These are phyloP conservation scores for Suhomyces coccinellae DNA, from an alignment of 1,139 yeast species.

Conservation along the genomic window DNA sequence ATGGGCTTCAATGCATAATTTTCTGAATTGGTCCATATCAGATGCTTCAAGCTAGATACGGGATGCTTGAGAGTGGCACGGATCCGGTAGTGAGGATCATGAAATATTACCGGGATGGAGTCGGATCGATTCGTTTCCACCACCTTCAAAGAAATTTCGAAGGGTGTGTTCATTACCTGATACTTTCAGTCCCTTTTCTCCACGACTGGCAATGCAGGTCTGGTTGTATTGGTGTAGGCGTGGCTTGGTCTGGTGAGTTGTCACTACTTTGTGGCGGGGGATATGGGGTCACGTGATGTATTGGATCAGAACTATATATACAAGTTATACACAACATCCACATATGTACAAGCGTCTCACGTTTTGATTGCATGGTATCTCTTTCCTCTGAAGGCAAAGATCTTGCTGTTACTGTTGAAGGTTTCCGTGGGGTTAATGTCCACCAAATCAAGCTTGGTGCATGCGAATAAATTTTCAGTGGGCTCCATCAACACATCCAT, in stretches of 20 bases:
- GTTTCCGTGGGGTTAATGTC: constrained; percentile 90
- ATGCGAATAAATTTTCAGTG: constrained; percentile 69
- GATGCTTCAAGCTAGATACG: constrained; percentile 26
- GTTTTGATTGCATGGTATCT: constrained; percentile 79
- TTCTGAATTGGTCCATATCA: constrained; percentile 31
- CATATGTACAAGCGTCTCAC: constrained; percentile 15
- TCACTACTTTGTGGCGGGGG: neutral
- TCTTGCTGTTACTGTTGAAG: constrained; percentile 84
- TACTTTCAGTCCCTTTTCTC: neutral
- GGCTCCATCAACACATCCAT: constrained; percentile 81
- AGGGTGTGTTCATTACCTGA: constrained; percentile 26
- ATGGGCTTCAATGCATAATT: constrained; percentile 27
- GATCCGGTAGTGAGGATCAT: constrained; percentile 10
- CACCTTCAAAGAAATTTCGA: constrained; percentile 21
- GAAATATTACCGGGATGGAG: neutral
- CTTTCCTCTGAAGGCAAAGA: constrained; percentile 94
- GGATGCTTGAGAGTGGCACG: constrained; percentile 24
- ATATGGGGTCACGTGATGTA: constrained; percentile 2
- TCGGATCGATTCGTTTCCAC: constrained; percentile 7
- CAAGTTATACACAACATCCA: constrained; percentile 3
- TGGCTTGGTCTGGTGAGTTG: too few species aligned
- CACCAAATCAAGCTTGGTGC: constrained; percentile 92
- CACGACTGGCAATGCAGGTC: too few species aligned
- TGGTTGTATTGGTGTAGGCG: too few species aligned
- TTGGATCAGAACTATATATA: constrained; percentile 6